These are phyloP conservation scores for Penicilliopsis zonata DNA, from an alignment of 495 filamentous ascomycete species.

Conservation along the genomic window DNA sequence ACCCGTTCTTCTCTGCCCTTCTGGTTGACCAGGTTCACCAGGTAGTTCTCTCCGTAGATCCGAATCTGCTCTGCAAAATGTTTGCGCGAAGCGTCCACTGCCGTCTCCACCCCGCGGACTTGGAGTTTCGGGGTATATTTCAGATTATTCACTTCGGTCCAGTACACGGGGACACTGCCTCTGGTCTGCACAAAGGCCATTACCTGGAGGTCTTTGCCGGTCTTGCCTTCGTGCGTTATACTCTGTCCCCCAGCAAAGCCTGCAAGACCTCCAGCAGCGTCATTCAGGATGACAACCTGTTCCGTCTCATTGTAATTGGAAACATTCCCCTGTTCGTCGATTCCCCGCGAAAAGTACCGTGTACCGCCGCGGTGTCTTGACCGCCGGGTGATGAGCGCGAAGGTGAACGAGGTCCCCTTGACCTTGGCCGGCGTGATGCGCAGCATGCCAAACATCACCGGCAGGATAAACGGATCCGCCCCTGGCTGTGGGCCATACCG, in stretches of 20 bases:
- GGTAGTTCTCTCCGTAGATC: constrained; percentile 88
- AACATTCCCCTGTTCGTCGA: constrained; percentile 87
- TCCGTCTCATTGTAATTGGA: constrained; percentile 99
- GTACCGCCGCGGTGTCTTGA: constrained; percentile 82
- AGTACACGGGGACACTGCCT: constrained; percentile 88
- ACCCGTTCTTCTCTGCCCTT: constrained; percentile 76
- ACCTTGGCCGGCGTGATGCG: constrained; percentile 72
- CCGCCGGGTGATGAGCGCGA: constrained; percentile 76
- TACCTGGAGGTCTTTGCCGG: constrained; percentile 68
- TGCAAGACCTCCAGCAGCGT: constrained; percentile 55
- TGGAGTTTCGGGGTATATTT: constrained; percentile 83
- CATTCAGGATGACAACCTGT: constrained; percentile 79
- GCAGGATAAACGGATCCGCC: constrained; percentile 86
- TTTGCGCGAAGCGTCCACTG: constrained; percentile 60
- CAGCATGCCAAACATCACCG: constrained; percentile 89
- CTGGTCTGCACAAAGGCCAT: constrained; percentile 91
- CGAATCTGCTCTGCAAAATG: constrained; percentile 90
- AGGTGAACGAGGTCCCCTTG: constrained; percentile 69
- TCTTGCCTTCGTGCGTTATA: constrained; percentile 49
- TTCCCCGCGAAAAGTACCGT: constrained; percentile 83
- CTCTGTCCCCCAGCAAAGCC: constrained; percentile 69
- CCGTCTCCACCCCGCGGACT: constrained; percentile 72
- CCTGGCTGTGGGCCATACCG: constrained; percentile 58
- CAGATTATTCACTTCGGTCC: constrained; percentile 87
- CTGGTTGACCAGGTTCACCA: constrained; percentile 95